Evolutionary conservation across 352 stramenopile genomes (phyloP).

Genomic region (Phytophthora tubulina): DNA sequence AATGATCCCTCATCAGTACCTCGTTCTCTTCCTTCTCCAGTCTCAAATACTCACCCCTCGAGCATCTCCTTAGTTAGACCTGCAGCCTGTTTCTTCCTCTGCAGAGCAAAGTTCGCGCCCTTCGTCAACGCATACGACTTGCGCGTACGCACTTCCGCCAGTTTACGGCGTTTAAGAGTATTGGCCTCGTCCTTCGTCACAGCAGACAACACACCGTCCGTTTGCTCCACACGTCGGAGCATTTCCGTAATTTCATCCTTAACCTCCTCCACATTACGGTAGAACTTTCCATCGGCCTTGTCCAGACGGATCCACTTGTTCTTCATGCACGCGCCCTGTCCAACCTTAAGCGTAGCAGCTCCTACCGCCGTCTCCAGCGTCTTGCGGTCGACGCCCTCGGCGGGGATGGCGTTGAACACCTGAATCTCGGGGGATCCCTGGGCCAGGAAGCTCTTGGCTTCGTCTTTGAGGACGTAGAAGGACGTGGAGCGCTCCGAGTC

Average conservation of each 20-base stretch:
- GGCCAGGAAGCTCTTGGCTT: conserved; percentile 83
- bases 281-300: conserved; percentile 90
- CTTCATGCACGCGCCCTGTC: conserved; percentile 97
- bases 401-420: conserved; percentile 86
- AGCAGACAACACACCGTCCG: conserved; percentile 68
- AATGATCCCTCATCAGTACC: conserved; percentile 20
- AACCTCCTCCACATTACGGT: conserved; percentile 76
- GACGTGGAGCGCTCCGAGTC: conserved; percentile 81
- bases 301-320: conserved; percentile 98
- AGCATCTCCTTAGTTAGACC: conserved; percentile 99
- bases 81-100: conserved; percentile 96
- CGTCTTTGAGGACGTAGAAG: conserved; percentile 95
- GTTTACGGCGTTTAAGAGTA: conserved; percentile 84
- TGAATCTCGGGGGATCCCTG: conserved; percentile 86
- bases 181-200: conserved; percentile 81
- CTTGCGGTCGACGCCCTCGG: conserved; percentile 72
- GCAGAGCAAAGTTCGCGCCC: conserved; percentile 92
- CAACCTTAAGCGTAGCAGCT: conserved; percentile 94
- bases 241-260: conserved; percentile 82
- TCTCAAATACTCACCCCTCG: conserved; percentile 73
- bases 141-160: conserved; percentile 82
- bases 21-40: neutral
- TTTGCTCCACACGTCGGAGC: conserved; percentile 85
- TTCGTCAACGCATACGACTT: conserved; percentile 97
- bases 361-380: conserved; percentile 88